Conservation (phyloP, 768 basidiomycete genomes). For the Mrakia blollopis region DNA sequence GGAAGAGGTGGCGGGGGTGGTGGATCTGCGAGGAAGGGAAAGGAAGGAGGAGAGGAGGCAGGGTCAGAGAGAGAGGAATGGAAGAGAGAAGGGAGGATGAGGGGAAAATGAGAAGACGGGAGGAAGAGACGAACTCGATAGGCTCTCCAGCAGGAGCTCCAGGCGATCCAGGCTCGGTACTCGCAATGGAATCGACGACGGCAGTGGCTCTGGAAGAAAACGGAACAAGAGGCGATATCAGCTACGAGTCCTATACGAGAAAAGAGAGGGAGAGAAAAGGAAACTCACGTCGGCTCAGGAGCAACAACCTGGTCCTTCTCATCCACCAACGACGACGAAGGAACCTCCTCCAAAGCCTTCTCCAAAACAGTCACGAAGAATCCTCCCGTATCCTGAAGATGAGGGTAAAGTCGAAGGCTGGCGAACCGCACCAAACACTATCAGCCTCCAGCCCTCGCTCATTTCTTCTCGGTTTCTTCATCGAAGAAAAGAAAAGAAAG, state of each 20-base stretch:
- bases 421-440: background rate
- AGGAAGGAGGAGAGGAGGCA: background rate
- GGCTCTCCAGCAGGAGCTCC: constrained; percentile 30
- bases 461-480: too few relatives aligned
- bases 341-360: constrained; percentile 35
- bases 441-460: too few relatives aligned
- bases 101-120: background rate
- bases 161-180: constrained; percentile 26
- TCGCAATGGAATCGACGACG: constrained; percentile 24
- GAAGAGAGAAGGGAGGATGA: background rate
- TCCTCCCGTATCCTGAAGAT: constrained; percentile 92
- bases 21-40: background rate
- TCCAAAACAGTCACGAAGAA: constrained; percentile 90
- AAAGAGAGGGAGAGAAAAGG: background rate
- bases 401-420: constrained; percentile 87
- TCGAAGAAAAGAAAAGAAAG: too few relatives aligned
- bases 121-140: constrained; percentile 10
- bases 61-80: background rate
- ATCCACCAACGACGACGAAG: background rate
- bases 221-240: background rate
- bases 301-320: constrained; percentile 8
- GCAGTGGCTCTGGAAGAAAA: constrained; percentile 9
- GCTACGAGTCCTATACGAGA: background rate
- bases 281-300: constrained; percentile 13
- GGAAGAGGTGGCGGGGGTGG: background rate